Evolutionary conservation across 140 eudicot species (phyloP).

Genomic region (Bidens hawaiensis): DNA sequence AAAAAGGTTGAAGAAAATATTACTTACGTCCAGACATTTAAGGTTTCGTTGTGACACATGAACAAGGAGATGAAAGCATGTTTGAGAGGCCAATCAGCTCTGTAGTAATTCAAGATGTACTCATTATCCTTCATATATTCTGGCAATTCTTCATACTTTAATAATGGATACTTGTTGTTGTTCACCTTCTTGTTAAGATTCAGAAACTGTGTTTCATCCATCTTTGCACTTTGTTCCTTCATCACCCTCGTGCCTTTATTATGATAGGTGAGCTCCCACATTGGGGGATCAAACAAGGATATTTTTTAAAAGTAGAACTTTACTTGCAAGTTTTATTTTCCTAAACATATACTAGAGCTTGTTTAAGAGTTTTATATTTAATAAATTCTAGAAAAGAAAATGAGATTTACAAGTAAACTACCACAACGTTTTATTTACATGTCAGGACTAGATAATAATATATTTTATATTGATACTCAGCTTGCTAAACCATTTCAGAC

Average conservation of each 20-base stretch:
- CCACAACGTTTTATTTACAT: too few relatives aligned
- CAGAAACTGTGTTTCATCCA: slow-evolving; percentile 36
- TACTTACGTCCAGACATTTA: slow-evolving; percentile 94
- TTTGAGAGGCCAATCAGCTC: slow-evolving; percentile 80
- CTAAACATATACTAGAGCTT: too few relatives aligned
- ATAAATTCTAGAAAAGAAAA: too few relatives aligned
- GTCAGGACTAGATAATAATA: too few relatives aligned
- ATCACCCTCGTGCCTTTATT: slow-evolving; percentile 9
- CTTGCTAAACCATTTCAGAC: neutral
- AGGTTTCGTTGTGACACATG: slow-evolving; percentile 86
- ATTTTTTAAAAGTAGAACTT: neutral
- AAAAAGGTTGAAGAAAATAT: neutral
- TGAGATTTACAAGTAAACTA: too few relatives aligned
- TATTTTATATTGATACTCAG: too few relatives aligned
- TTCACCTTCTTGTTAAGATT: slow-evolving; percentile 14
- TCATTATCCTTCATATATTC: slow-evolving; percentile 95
- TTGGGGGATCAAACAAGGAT: neutral
- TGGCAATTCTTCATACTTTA: slow-evolving; percentile 59
- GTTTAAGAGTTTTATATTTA: neutral
- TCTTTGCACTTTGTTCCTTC: slow-evolving; percentile 15
- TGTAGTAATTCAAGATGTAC: slow-evolving; percentile 64
- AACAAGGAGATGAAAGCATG: slow-evolving; percentile 78
- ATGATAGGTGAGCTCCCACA: slow-evolving; percentile 6
- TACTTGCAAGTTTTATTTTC: too few relatives aligned
- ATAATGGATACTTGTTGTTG: slow-evolving; percentile 23